Percentiles rank a stretch among this genome's conserved stretches.
These are phyloP conservation scores for Phytophthora agathidicida DNA, from an alignment of 352 stramenopile species.

Conservation along the genomic window DNA sequence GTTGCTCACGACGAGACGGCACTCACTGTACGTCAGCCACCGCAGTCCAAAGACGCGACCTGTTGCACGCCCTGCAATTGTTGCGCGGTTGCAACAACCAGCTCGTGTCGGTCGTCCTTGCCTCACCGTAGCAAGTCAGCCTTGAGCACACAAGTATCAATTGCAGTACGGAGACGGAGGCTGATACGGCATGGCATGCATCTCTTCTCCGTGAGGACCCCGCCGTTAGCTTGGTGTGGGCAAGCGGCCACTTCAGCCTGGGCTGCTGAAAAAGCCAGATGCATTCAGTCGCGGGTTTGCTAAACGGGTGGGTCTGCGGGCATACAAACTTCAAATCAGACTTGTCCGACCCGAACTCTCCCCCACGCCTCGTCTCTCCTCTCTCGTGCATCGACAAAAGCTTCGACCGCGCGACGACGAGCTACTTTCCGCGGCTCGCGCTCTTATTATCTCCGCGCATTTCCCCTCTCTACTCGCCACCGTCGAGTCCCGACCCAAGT, in stretches of 20 bases:
- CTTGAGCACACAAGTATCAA: too few species aligned
- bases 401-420: constrained; percentile 20
- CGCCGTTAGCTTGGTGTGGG: too few species aligned
- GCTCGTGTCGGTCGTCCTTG: too few species aligned
- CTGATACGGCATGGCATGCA: constrained; percentile 2
- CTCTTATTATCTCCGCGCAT: constrained; percentile 10
- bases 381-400: constrained; percentile 15
- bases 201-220: constrained; percentile 6
- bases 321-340: constrained; percentile 12
- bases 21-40: constrained; percentile 8
- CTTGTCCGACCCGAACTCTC: constrained; percentile 12
- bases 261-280: constrained; percentile 20
- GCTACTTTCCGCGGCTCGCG: background rate
- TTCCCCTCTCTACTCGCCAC: constrained; percentile 38
- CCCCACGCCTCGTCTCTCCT: constrained; percentile 30
- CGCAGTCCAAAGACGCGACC: constrained; percentile 10
- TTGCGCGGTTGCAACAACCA: background rate
- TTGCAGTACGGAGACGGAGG: too few species aligned
- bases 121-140: too few species aligned
- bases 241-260: too few species aligned
- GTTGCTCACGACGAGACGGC: constrained; percentile 16
- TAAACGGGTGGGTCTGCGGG: constrained; percentile 3
- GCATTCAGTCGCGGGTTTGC: constrained; percentile 9
- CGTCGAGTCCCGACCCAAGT: constrained; percentile 22
- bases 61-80: background rate